phyloP scores from a whole-genome alignment of 2,329 filamentous ascomycete genomes.

The Apiospora malaysiana region DNA sequence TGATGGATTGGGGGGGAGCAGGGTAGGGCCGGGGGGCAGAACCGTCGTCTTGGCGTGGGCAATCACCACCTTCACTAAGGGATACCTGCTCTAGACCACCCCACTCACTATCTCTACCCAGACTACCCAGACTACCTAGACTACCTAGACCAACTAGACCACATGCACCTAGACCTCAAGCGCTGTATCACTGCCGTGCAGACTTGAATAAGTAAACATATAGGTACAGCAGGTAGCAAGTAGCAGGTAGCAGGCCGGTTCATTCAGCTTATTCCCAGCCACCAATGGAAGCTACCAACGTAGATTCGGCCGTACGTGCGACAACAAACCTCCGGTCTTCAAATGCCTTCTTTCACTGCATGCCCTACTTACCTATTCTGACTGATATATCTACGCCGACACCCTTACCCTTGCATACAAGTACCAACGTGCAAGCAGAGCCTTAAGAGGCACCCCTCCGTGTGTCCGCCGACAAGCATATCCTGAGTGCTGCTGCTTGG shows the following conservation, averaged over 20 bases:
- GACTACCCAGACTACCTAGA: not conserved
- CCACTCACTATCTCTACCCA: not conserved
- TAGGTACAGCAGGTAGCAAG: not conserved
- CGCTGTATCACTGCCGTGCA: slow-evolving; percentile 8
- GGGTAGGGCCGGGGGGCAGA: not conserved
- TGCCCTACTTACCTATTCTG: not conserved
- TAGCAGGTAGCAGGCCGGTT: not conserved
- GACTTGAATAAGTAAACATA: not conserved
- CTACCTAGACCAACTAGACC: no score
- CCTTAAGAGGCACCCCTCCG: slow-evolving; percentile 7
- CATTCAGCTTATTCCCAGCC: slow-evolving; percentile 9
- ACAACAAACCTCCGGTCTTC: slow-evolving; percentile 6
- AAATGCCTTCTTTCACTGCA: not conserved
- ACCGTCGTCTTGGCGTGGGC: slow-evolving; percentile 9
- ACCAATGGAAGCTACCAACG: slow-evolving; percentile 12
- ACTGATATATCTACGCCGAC: not conserved
- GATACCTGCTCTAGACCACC: slow-evolving; percentile 10
- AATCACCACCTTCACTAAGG: slow-evolving; percentile 1
- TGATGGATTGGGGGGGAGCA: not conserved
- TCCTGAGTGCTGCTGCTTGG: not conserved
- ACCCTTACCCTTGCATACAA: slow-evolving; percentile 9
- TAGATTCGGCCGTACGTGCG: slow-evolving; percentile 20
- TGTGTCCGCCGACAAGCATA: slow-evolving; percentile 1
- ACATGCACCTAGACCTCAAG: not conserved
- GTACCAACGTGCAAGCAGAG: not conserved